Base-by-base conservation (phyloP, 2,329 filamentous ascomycete genomes). In the Torrubiellomyces zombiae region DNA sequence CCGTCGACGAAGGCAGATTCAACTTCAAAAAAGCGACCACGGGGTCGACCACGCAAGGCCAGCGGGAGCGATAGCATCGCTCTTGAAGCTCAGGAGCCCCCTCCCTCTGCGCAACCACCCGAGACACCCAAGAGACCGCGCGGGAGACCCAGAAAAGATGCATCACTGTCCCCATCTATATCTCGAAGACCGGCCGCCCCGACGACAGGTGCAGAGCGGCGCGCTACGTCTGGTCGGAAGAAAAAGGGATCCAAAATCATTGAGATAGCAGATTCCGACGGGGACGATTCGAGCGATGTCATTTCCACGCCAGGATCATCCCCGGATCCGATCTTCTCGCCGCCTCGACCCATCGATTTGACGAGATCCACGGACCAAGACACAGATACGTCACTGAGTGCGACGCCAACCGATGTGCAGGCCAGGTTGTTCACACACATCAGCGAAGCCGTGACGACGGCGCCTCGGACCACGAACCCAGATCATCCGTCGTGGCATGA, bases 401-500 rank as follows among this genome's bases (percentile, higher is more conserved):
- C 39, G 14, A 45, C 50, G 11, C 48, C 55, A 0, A 56, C 48
- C 1, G 46, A 52, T 8, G 43, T 60, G 21, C 55, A 67, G 33
- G 35, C 48, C 1, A 42, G 39, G 0, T 38, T 71, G 14, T 71
- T 71, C 32, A 38, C 40, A 14, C 47, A 57, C 33, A 71, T 76
- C 25, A 65, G 63, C 1, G 51, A 53, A 19, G 69, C 68, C 1
- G 52, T 76, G 7, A 62, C 41, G 7, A 51, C 53, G 1, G 55
- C 59, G 4, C 58, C 67, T 3, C 56, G 55, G 9, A 58, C 63
- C 0, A 55, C 38, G 4, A 55, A 73, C 34, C 50, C 60, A 1
- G 33, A 35, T 6, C 44, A 60, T 3, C 70, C 69, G 9, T 82
- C 69, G 3, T 95, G 85, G 80, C 63, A 91, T 38, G 82, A 95